Conservation (phyloP, 805 yeast genomes). For the Maudiozyma pseudohumilis region DNA sequence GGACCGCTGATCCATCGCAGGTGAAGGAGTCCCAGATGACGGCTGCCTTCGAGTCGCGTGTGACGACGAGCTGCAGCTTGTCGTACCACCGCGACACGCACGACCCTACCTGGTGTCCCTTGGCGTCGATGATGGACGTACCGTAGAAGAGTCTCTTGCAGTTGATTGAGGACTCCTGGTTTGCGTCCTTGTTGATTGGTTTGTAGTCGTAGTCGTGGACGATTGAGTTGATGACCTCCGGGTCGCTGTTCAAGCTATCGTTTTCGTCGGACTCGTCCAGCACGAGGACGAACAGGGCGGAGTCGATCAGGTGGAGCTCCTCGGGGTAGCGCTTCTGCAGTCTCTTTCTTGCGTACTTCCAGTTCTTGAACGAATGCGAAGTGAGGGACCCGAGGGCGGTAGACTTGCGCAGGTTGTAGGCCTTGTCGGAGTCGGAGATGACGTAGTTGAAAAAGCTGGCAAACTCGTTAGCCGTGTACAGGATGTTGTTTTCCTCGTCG, state of each 20-base stretch:
- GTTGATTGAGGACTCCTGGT: constrained; percentile 13
- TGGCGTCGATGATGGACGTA: constrained; percentile 53
- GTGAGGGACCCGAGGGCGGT: constrained; percentile 77
- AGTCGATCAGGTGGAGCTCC: constrained; percentile 44
- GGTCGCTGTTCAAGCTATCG: not conserved
- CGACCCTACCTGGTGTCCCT: constrained; percentile 81
- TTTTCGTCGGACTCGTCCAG: constrained; percentile 53
- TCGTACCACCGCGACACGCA: constrained; percentile 94
- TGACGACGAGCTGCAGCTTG: constrained; percentile 73
- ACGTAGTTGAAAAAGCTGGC: constrained; percentile 56
- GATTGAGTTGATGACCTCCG: not conserved
- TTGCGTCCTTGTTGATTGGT: constrained; percentile 2
- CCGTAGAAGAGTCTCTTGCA: constrained; percentile 74
- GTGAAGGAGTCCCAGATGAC: constrained; percentile 87
- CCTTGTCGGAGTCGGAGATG: constrained; percentile 52
- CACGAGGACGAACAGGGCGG: constrained; percentile 71
- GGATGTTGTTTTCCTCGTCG: constrained; percentile 53
- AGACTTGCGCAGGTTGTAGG: constrained; percentile 50
- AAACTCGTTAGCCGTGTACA: constrained; percentile 59
- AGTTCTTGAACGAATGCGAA: constrained; percentile 72
- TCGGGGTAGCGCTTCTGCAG: constrained; percentile 34
- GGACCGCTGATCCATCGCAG: constrained; percentile 86
- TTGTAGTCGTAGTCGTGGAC: constrained; percentile 1
- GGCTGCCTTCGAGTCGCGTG: constrained; percentile 80
- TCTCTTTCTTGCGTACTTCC: constrained; percentile 64